A percentile compares a stretch with the other conserved stretches of the same genome.
Conservation (phyloP, 139 green algal species). For the Chlorella sp. region DNA sequence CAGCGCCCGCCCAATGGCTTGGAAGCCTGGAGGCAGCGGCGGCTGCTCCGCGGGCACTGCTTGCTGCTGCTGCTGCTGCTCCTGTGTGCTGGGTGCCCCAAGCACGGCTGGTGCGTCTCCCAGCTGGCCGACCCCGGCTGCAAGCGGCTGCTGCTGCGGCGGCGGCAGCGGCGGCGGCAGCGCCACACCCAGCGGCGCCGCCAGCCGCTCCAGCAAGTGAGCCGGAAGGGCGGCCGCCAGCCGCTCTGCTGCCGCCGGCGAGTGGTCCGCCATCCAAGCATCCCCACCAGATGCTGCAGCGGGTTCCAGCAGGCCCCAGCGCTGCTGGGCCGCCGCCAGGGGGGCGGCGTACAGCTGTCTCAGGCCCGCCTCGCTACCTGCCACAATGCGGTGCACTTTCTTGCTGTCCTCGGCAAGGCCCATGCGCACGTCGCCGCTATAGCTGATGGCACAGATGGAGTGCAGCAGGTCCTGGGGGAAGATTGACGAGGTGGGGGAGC, state of each 20-base stretch:
- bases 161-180: not conserved
- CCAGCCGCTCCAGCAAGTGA: conserved; percentile 23
- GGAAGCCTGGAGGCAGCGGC: not conserved
- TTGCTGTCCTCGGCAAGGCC: conserved; percentile 81
- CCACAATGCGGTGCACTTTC: conserved; percentile 82
- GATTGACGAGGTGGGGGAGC: not conserved
- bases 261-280: conserved; percentile 8
- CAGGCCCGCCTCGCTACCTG: conserved; percentile 32
- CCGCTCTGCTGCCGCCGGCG: not conserved
- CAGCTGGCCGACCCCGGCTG: not conserved
- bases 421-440: conserved; percentile 86
- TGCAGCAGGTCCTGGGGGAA: conserved; percentile 70
- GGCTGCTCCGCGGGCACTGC: not conserved
- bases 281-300: not conserved
- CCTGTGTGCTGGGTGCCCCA: not conserved
- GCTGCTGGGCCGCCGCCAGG: conserved; percentile 2
- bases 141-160: not conserved
- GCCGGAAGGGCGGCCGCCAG: conserved; percentile 18
- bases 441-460: conserved; percentile 79
- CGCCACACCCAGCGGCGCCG: not conserved
- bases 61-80: not conserved
- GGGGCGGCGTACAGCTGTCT: conserved; percentile 9
- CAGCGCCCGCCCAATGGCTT: not conserved
- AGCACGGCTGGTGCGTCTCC: too few relatives aligned
- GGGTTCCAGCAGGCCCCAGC: conserved; percentile 13